Evolutionary conservation across 2,329 filamentous ascomycete species (phyloP).

Genomic region (Alternaria brassicicola): DNA sequence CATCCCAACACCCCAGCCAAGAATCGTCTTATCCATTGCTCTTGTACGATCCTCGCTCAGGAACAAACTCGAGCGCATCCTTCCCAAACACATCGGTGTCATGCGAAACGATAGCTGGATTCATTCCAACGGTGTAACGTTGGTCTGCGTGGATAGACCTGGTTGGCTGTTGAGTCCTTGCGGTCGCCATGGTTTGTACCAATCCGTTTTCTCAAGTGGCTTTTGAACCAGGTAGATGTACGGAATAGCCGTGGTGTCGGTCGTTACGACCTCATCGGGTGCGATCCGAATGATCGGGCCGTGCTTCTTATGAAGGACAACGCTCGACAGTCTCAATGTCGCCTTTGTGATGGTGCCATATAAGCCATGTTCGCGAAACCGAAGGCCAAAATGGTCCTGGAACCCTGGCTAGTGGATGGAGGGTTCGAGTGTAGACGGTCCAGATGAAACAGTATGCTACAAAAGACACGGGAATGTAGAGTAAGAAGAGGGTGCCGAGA

Average conservation of each 20-base stretch:
- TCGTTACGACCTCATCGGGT: constrained; percentile 48
- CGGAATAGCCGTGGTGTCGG: constrained; percentile 22
- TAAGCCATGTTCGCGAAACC: constrained; percentile 33
- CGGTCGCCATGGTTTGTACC: constrained; percentile 31
- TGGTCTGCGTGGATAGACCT: constrained; percentile 25
- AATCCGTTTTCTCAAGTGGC: constrained; percentile 31
- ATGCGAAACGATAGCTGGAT: constrained; percentile 62
- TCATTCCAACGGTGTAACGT: constrained; percentile 71
- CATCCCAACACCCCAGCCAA: constrained; percentile 68
- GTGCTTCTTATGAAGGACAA: constrained; percentile 22
- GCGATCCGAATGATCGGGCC: constrained; percentile 57
- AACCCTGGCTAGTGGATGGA: constrained; percentile 29
- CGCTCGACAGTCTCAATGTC: constrained; percentile 26
- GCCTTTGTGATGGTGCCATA: constrained; percentile 27
- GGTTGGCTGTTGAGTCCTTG: constrained; percentile 16
- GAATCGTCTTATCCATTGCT: constrained; percentile 4
- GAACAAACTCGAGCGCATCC: constrained; percentile 2
- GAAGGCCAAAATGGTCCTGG: constrained; percentile 34
- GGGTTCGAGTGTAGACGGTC: constrained; percentile 21
- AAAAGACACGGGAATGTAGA: constrained; percentile 3
- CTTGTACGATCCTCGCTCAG: constrained; percentile 7
- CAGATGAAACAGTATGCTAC: constrained; percentile 17
- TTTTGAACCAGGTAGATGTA: constrained; percentile 27
- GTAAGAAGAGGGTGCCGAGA: background rate
- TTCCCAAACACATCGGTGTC: constrained; percentile 2